Percentiles rank a stretch among this genome's conserved stretches.
Conservation (phyloP, 2,329 filamentous ascomycete genomes). For the Trichoderma sp. region DNA sequence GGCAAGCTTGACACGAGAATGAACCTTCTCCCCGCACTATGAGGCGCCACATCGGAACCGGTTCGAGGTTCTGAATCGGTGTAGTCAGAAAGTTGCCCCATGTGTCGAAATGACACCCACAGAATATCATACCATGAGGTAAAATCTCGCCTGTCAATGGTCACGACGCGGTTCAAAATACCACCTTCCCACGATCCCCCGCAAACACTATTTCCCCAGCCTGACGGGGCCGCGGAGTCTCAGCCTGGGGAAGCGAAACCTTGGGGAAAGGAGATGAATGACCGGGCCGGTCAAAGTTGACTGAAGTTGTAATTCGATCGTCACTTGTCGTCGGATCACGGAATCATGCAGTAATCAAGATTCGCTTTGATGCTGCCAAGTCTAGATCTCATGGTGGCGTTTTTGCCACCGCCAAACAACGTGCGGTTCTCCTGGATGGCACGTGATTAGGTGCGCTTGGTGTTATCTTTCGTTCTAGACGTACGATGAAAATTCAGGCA, state of each 20-base stretch:
- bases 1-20: background rate
- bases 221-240: background rate
- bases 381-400: background rate
- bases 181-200: background rate
- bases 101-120: background rate
- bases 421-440: background rate
- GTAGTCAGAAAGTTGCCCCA: background rate
- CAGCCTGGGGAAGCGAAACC: conserved; percentile 3
- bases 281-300: background rate
- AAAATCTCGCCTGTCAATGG: background rate
- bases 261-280: background rate
- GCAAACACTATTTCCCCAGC: conserved; percentile 15
- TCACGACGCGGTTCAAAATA: background rate
- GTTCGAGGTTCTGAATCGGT: background rate
- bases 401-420: background rate
- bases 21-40: conserved; percentile 6
- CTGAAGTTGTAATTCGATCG: background rate
- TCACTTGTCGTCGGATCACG: background rate
- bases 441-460: background rate
- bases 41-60: conserved; percentile 7
- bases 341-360: background rate
- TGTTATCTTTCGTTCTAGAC: background rate
- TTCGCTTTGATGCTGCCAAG: background rate
- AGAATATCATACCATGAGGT: background rate
- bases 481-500: background rate